A percentile compares a stretch with the other conserved stretches of the same genome.
Evolutionary conservation across 179 eudicot species (phyloP).

Genomic region (Beta lomatogona): DNA sequence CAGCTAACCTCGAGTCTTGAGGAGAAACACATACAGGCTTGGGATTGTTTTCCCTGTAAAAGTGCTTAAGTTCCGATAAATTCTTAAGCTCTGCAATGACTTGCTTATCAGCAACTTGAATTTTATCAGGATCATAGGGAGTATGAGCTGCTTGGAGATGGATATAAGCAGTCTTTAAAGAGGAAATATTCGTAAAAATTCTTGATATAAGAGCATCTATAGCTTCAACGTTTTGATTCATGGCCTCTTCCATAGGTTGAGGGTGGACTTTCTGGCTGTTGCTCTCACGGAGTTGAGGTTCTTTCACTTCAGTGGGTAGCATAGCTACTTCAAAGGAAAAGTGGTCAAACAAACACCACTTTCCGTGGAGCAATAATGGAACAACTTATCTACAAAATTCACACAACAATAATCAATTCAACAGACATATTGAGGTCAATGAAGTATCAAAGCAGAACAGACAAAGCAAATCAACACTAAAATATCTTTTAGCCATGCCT

Average conservation of each 20-base stretch:
- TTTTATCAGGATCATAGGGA: constrained; percentile 95
- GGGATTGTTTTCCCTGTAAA: constrained; percentile 81
- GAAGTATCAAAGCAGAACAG: background rate
- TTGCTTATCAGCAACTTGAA: constrained; percentile 86
- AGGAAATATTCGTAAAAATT: constrained; percentile 69
- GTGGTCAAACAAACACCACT: constrained; percentile 29
- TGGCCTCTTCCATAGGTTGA: constrained; percentile 89
- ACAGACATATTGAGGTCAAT: background rate
- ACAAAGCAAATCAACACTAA: background rate
- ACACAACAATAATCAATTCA: background rate
- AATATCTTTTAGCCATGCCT: background rate
- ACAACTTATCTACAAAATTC: constrained; percentile 34
- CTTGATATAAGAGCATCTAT: constrained; percentile 75
- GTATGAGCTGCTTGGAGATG: constrained; percentile 93
- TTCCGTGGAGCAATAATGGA: constrained; percentile 25
- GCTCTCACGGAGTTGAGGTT: constrained; percentile 81
- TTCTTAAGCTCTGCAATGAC: constrained; percentile 84
- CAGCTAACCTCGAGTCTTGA: constrained; percentile 92
- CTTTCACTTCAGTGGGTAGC: constrained; percentile 87
- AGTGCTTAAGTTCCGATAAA: constrained; percentile 89
- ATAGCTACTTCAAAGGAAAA: constrained; percentile 59
- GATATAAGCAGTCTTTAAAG: constrained; percentile 84
- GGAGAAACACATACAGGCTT: constrained; percentile 74
- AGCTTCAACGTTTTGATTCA: constrained; percentile 74
- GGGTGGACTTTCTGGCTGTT: constrained; percentile 97